phyloP scores from a whole-genome alignment of 2,329 filamentous ascomycete genomes.

The Cladosporium velox region DNA sequence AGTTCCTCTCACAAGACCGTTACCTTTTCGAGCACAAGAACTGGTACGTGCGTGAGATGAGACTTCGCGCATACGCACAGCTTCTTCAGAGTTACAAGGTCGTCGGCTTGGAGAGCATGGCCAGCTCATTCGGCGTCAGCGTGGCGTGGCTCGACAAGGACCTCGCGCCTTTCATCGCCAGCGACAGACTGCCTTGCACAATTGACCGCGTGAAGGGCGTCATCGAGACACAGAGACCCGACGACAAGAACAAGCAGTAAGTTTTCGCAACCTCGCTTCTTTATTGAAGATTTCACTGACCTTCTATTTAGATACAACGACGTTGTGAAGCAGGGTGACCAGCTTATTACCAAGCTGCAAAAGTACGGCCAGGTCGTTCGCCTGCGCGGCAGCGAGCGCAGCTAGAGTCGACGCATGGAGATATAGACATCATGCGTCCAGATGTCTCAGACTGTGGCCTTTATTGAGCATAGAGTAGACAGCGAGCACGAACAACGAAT shows the following conservation, averaged over 20 bases:
- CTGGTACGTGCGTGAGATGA: conserved; percentile 99
- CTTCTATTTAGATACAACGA: conserved; percentile 69
- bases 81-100: conserved; percentile 96
- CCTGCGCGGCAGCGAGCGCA: conserved; percentile 89
- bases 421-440: neutral
- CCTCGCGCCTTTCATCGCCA: conserved; percentile 94
- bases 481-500: conserved; percentile 8
- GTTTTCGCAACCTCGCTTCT: conserved; percentile 20
- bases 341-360: conserved; percentile 97
- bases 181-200: conserved; percentile 89
- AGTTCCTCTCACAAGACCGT: conserved; percentile 89
- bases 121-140: conserved; percentile 91
- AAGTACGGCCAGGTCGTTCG: conserved; percentile 98
- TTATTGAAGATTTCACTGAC: neutral
- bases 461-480: conserved; percentile 6
- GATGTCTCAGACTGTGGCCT: neutral
- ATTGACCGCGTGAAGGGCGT: conserved; percentile 96
- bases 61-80: conserved; percentile 93
- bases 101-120: conserved; percentile 96
- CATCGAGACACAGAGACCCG: conserved; percentile 95
- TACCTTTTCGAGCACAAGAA: conserved; percentile 93
- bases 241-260: conserved; percentile 97
- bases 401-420: conserved; percentile 47
- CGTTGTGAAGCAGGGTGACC: conserved; percentile 94
- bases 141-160: conserved; percentile 96